These are phyloP conservation scores for Brasilioporus rufonigricans DNA, from an alignment of 768 basidiomycete species.

Conservation along the genomic window DNA sequence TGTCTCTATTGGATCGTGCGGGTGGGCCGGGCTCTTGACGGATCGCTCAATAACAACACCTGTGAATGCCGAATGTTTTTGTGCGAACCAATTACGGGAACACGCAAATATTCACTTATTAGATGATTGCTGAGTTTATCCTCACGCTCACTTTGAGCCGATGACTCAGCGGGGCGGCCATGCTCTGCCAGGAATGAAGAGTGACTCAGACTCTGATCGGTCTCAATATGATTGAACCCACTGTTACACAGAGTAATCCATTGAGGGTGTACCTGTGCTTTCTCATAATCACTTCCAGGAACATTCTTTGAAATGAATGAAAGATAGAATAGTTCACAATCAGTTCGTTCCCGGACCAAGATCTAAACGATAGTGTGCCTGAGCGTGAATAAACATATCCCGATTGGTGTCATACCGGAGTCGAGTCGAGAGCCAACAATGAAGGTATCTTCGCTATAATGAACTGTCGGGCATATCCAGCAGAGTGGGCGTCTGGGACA, in stretches of 20 bases:
- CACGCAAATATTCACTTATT: constrained; percentile 45
- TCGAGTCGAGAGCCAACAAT: constrained; percentile 61
- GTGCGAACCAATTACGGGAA: not conserved
- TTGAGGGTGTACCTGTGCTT: constrained; percentile 54
- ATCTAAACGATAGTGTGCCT: constrained; percentile 44
- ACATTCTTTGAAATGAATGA: constrained; percentile 55
- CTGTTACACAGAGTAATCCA: constrained; percentile 64
- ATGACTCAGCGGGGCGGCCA: constrained; percentile 46
- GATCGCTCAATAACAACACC: constrained; percentile 32
- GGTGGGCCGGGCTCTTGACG: constrained; percentile 20
- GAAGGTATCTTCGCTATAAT: constrained; percentile 67
- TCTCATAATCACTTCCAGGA: constrained; percentile 40
- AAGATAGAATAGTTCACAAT: constrained; percentile 82
- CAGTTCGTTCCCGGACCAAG: constrained; percentile 64
- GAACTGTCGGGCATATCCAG: constrained; percentile 52
- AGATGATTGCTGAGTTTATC: constrained; percentile 61
- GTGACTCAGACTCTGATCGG: constrained; percentile 1
- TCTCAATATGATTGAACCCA: constrained; percentile 28
- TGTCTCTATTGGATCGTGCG: constrained; percentile 12
- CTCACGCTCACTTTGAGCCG: constrained; percentile 28
- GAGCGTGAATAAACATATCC: constrained; percentile 9
- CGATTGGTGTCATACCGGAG: constrained; percentile 42
- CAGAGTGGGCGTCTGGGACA: constrained; percentile 35
- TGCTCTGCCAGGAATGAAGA: constrained; percentile 44
- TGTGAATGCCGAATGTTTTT: constrained; percentile 14